Evolutionary conservation across 176 grass and related monocot species (phyloP).

Genomic region (Rhynchospora breviuscula): DNA sequence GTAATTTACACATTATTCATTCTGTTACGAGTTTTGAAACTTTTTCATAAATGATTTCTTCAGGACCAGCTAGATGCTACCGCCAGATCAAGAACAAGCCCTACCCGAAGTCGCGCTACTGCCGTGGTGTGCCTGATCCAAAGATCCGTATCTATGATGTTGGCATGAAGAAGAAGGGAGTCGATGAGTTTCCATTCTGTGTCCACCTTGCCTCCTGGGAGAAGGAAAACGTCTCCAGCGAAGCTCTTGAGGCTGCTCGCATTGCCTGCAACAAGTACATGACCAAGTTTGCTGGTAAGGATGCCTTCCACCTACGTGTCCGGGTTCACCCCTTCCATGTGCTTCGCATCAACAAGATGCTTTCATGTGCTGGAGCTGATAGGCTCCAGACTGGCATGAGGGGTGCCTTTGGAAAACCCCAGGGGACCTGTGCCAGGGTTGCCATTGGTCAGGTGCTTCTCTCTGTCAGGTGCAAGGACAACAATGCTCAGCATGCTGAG

Average conservation of each 20-base stretch:
- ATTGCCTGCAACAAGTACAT: slow-evolving; percentile 84
- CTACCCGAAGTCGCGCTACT: slow-evolving; percentile 71
- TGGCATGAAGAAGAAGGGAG: slow-evolving; percentile 70
- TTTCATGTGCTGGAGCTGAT: slow-evolving; percentile 75
- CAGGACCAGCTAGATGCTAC: slow-evolving; percentile 69
- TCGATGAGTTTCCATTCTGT: slow-evolving; percentile 62
- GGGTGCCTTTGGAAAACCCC: slow-evolving; percentile 76
- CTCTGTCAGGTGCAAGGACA: slow-evolving; percentile 59
- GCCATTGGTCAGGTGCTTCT: slow-evolving; percentile 64
- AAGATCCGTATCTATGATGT: slow-evolving; percentile 90
- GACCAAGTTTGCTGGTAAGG: slow-evolving; percentile 70
- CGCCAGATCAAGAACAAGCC: slow-evolving; percentile 89
- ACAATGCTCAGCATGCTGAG: slow-evolving; percentile 38
- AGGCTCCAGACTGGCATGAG: slow-evolving; percentile 93
- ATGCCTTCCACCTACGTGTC: slow-evolving; percentile 70
- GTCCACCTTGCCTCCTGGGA: slow-evolving; percentile 67
- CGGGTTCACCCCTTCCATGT: slow-evolving; percentile 69
- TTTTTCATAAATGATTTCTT: neutral
- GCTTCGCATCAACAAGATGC: slow-evolving; percentile 77
- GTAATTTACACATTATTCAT: neutral
- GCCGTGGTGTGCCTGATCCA: slow-evolving; percentile 68
- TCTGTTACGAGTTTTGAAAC: neutral
- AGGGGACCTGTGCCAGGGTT: slow-evolving; percentile 57
- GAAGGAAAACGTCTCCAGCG: slow-evolving; percentile 80
- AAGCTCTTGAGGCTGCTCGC: slow-evolving; percentile 78